Conservation (phyloP, 1,284 basidiomycete genomes). For the Farysia itapuensis region DNA sequence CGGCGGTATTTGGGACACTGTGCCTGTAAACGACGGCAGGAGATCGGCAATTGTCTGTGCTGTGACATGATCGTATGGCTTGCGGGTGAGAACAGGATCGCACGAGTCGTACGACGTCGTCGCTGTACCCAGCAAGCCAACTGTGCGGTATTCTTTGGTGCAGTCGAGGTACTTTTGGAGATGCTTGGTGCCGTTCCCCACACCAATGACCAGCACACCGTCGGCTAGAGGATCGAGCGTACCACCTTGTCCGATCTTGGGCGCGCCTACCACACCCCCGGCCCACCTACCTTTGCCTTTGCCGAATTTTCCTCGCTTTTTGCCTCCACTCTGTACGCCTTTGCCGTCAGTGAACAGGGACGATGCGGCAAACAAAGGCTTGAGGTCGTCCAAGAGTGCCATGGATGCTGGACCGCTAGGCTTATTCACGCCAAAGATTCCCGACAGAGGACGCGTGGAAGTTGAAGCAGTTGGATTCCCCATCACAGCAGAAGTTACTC, state of each 20-base stretch:
- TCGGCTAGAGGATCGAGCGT: slow-evolving; percentile 97
- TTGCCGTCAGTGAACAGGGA: slow-evolving; percentile 68
- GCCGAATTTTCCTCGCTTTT: slow-evolving; percentile 29
- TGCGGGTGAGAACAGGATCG: slow-evolving; percentile 63
- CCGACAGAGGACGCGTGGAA: slow-evolving; percentile 69
- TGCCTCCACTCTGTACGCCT: slow-evolving; percentile 63
- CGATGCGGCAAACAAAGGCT: slow-evolving; percentile 76
- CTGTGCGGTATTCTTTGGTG: slow-evolving; percentile 83
- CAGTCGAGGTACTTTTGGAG: slow-evolving; percentile 83
- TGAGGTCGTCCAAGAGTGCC: slow-evolving; percentile 83
- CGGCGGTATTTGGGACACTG: slow-evolving; percentile 72
- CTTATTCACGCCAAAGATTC: slow-evolving; percentile 79
- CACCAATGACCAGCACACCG: slow-evolving; percentile 81
- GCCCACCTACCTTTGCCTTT: slow-evolving; percentile 45
- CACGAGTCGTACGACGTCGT: slow-evolving; percentile 93
- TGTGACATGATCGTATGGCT: slow-evolving; percentile 82
- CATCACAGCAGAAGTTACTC: too few relatives aligned
- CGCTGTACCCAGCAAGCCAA: slow-evolving; percentile 86
- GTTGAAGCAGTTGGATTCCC: slow-evolving; percentile 14
- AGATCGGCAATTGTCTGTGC: slow-evolving; percentile 63
- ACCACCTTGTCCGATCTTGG: slow-evolving; percentile 86
- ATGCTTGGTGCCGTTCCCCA: slow-evolving; percentile 87
- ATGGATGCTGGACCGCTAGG: slow-evolving; percentile 88
- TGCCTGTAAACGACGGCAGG: slow-evolving; percentile 78
- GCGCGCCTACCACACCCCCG: slow-evolving; percentile 35